Evolutionary conservation across 192 early-diverging fungal species (phyloP).

Genomic region (Haplosporangium gracile): DNA sequence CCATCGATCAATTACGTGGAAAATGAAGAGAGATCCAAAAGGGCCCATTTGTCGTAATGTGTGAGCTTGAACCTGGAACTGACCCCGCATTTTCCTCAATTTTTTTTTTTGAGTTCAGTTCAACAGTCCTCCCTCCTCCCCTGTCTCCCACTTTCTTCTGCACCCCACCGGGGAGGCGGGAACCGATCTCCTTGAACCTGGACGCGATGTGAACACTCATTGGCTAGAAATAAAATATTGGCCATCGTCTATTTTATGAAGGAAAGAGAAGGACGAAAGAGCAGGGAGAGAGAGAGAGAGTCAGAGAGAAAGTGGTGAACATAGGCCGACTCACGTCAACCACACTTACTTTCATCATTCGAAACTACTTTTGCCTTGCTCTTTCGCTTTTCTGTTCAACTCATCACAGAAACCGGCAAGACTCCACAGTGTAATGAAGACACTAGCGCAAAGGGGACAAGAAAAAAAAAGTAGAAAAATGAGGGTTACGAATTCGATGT

Average conservation of each 20-base stretch:
- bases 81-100: not conserved
- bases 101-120: not conserved
- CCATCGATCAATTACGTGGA: not conserved
- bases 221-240: slow-evolving; percentile 13
- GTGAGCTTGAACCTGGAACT: not conserved
- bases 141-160: not conserved
- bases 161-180: slow-evolving; percentile 2
- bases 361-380: too few species aligned
- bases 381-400: too few species aligned
- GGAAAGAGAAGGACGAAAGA: not conserved
- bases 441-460: not conserved
- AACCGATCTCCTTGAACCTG: slow-evolving; percentile 1
- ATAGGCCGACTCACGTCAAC: too few species aligned
- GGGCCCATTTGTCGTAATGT: not conserved
- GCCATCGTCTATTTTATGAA: not conserved
- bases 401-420: not conserved
- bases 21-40: not conserved
- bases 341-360: too few species aligned
- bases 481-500: slow-evolving; percentile 8
- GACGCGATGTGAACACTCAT: slow-evolving; percentile 26
- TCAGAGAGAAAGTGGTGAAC: too few species aligned
- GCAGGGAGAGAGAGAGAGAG: not conserved
- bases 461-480: not conserved
- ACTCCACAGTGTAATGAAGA: not conserved
- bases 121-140: not conserved